Conservation (phyloP, 2,329 filamentous ascomycete species). For the Aureobasidium sp. region DNA sequence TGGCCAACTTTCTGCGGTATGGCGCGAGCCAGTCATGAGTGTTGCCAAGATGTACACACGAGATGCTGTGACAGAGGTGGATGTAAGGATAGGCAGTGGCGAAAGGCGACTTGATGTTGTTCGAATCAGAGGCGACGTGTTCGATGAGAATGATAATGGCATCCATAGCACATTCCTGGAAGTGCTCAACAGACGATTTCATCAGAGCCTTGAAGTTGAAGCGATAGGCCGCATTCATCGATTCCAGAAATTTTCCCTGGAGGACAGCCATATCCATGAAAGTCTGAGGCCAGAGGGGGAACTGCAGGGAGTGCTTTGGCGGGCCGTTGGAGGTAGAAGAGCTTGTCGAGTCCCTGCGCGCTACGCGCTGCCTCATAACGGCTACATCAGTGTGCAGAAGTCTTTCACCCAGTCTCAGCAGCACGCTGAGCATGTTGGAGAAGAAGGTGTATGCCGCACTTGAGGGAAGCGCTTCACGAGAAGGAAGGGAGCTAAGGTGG, state of each 20-base stretch:
- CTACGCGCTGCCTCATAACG: not conserved
- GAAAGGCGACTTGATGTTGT: not conserved
- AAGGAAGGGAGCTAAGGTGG: not conserved
- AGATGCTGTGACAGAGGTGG: not conserved
- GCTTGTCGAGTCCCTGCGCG: constrained; percentile 9
- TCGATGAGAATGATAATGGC: not conserved
- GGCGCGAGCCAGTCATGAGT: not conserved
- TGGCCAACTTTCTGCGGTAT: not conserved
- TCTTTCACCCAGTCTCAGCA: not conserved
- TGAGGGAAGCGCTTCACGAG: not conserved
- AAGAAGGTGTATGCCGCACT: not conserved
- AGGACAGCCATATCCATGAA: not conserved
- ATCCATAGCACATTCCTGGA: not conserved
- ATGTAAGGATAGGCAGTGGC: not conserved
- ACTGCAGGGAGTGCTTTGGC: not conserved
- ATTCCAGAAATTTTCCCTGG: not conserved
- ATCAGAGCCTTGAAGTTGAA: not conserved
- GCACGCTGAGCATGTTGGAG: not conserved
- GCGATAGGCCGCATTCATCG: not conserved
- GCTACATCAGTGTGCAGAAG: not conserved
- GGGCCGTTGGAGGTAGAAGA: not conserved
- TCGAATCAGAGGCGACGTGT: not conserved
- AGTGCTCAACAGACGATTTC: not conserved
- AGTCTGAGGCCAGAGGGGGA: not conserved
- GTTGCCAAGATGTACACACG: not conserved